phyloP scores from a whole-genome alignment of 768 basidiomycete species.

The Cystofilobasidium bisporidii region DNA sequence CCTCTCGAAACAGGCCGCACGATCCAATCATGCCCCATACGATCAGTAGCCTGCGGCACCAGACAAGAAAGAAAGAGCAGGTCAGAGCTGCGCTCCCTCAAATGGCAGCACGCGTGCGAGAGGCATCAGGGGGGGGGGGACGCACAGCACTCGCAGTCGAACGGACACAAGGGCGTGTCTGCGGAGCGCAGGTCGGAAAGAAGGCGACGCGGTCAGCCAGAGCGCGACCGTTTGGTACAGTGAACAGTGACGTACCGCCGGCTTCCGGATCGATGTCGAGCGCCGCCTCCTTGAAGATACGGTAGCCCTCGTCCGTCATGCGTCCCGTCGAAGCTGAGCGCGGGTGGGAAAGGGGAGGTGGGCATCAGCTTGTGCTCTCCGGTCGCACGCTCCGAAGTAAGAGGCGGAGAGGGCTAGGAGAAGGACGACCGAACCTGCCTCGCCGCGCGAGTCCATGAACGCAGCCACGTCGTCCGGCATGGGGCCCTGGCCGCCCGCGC shows the following conservation, averaged over 20 bases:
- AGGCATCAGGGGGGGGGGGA: not conserved
- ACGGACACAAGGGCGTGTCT: slow-evolving; percentile 40
- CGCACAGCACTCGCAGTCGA: slow-evolving; percentile 41
- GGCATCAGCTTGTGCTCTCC: too few relatives aligned
- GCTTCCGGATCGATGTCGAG: slow-evolving; percentile 38
- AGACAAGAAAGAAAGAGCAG: too few relatives aligned
- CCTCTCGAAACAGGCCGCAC: too few relatives aligned
- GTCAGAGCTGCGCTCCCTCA: too few relatives aligned
- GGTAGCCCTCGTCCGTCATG: slow-evolving; percentile 40
- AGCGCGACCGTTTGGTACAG: too few relatives aligned
- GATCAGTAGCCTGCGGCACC: too few relatives aligned
- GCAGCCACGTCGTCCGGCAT: slow-evolving; percentile 33
- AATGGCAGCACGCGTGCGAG: too few relatives aligned
- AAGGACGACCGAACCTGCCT: slow-evolving; percentile 3
- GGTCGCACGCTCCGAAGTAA: too few relatives aligned
- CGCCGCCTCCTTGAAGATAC: slow-evolving; percentile 41
- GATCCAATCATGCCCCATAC: too few relatives aligned
- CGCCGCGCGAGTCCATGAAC: slow-evolving; percentile 37
- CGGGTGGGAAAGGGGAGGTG: too few relatives aligned
- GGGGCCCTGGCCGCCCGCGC: slow-evolving; percentile 10
- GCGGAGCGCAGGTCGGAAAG: not conserved
- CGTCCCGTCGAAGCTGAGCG: slow-evolving; percentile 34
- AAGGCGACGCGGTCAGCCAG: not conserved
- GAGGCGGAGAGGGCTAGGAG: not conserved
- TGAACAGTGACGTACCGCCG: slow-evolving; percentile 33